Percentiles rank a stretch among this genome's conserved stretches.
Conservation (phyloP, 2,329 filamentous ascomycete species). For the Cladobotryum protrusum region DNA sequence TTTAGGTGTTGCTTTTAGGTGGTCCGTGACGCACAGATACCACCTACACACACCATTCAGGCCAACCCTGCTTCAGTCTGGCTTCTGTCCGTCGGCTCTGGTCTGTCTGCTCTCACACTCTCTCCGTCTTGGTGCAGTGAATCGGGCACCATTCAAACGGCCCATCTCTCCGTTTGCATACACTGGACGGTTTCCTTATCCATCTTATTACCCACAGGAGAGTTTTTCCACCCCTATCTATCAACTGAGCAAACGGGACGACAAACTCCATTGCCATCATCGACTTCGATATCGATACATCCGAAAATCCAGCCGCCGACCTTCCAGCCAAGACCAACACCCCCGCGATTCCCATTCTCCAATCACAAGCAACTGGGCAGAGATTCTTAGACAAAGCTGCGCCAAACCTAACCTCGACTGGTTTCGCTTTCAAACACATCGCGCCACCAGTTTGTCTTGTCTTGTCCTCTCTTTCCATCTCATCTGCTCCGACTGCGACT, state of each 20-base stretch:
- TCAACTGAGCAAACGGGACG: too few relatives aligned
- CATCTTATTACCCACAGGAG: not conserved
- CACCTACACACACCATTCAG: not conserved
- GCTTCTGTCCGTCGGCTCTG: conserved; percentile 2
- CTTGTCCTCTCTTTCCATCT: not conserved
- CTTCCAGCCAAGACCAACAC: not conserved
- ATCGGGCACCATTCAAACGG: conserved; percentile 4
- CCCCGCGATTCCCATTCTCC: conserved; percentile 13
- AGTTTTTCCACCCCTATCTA: not conserved
- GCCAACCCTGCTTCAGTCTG: not conserved
- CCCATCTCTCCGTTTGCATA: conserved; percentile 4
- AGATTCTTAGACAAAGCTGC: conserved; percentile 10
- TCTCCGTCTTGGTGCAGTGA: conserved; percentile 6
- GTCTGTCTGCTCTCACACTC: not conserved
- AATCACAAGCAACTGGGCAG: conserved; percentile 11
- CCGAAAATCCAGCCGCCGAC: conserved; percentile 6
- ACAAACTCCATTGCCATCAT: not conserved
- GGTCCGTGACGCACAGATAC: not conserved
- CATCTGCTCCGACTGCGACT: conserved; percentile 2
- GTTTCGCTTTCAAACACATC: conserved; percentile 11
- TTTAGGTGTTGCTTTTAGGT: not conserved
- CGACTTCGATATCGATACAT: not conserved
- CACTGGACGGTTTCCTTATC: not conserved
- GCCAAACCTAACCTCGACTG: conserved; percentile 11
- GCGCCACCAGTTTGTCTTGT: conserved; percentile 2